Base-by-base conservation (phyloP, 257 asterid species). In the Perilla frutescens region DNA sequence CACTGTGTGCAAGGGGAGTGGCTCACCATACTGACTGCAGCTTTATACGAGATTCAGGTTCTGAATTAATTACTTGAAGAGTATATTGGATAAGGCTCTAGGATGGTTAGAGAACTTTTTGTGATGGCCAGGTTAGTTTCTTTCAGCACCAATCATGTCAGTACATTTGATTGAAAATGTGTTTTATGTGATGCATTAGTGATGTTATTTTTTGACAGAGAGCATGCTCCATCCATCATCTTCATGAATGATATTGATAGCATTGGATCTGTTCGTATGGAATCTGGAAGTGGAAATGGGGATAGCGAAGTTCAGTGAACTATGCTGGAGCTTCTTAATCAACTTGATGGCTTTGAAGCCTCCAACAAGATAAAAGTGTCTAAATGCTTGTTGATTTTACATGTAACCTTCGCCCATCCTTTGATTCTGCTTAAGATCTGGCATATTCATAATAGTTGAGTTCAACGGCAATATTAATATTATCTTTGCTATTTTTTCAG, bases 201-300 rank as follows among this genome's bases (percentile, higher is more conserved):
- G 13, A 47, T 61, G 57, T 3, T 69, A 11, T 34, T 61, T 31
- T 41, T 64, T 71, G 14, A 53, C 90, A 90, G 96, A 83, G 96
- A 93, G 82, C 97, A 89, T 79, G 98, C 96, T 15, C 96, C 98
- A 40, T 93, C 98, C 11, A 93, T 92, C 83, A 90, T 92, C 68
- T 92, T 92, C 79, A 90, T 90, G 98, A 96, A 92, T 74, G 96
- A 92, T 78, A 90, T 93, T 31, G 98, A 93, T 85, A 89, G 93
- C 89, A 90, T 90, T 32, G 95, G 98, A 55, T 90, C 96, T 72
- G 88, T 96, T 64, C 90, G 98, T 58, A 90, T 93, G 96, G 97
- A 90, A 81, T 89, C 96, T 72, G 96, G 97, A 53, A 88, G 94
- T 79, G 98, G 98, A 37, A 90, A 89, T 60, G 97, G 96, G 43